Conservation (phyloP, 192 early-diverging fungal species). For the Mortierella claussenii region DNA sequence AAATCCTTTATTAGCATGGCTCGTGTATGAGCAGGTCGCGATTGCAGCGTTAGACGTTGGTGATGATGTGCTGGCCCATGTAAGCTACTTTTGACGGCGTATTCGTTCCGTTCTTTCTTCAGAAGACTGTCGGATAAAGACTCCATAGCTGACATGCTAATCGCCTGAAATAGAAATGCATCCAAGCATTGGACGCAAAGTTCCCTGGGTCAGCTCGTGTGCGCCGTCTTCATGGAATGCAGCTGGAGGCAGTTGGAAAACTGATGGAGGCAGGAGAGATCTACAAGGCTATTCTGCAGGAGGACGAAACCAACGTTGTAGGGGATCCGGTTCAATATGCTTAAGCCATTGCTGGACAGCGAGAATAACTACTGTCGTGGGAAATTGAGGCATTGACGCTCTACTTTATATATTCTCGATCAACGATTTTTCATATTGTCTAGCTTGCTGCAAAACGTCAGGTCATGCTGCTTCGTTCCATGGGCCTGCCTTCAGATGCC, state of each 20-base stretch:
- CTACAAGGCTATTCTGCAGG: constrained; percentile 78
- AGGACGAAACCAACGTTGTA: constrained; percentile 83
- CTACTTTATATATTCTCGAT: not conserved
- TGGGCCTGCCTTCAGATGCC: constrained; percentile 74
- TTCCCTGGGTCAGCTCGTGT: constrained; percentile 80
- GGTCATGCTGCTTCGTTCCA: constrained; percentile 76
- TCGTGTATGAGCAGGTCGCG: constrained; percentile 85
- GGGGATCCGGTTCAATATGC: not conserved
- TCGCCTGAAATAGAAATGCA: constrained; percentile 66
- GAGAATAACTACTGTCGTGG: not conserved
- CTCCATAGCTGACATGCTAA: no score
- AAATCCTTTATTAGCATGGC: constrained; percentile 60
- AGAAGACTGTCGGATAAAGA: no score
- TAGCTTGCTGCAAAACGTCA: constrained; percentile 78
- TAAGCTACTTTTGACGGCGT: no score
- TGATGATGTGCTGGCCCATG: constrained; percentile 70
- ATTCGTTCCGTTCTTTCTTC: no score
- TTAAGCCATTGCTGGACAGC: not conserved
- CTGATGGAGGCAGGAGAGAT: constrained; percentile 72
- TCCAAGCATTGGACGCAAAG: constrained; percentile 67
- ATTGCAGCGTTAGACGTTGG: constrained; percentile 84
- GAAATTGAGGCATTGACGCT: not conserved
- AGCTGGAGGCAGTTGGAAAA: constrained; percentile 81
- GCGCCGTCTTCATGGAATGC: constrained; percentile 78
- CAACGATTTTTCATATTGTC: not conserved